Conservation (phyloP, 345 rosid genomes). For the Pugionium dolabratum region DNA sequence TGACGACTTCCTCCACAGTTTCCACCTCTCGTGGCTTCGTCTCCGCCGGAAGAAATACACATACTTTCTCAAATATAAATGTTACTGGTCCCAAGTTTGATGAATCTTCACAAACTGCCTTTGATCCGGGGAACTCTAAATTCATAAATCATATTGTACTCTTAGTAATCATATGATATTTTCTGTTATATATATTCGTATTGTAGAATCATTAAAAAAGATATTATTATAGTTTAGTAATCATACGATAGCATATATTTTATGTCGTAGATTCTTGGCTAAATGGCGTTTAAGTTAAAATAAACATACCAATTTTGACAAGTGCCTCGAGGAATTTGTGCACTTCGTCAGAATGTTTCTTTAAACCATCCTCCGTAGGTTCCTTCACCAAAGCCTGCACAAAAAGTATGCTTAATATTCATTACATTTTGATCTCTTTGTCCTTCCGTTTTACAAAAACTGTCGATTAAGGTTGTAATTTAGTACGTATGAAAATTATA, state of each 20-base stretch:
- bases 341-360: constrained; percentile 5
- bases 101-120: constrained; percentile 4
- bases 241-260: no score
- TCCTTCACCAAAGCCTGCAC: constrained; percentile 12
- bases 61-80: constrained; percentile 25
- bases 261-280: neutral
- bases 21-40: constrained; percentile 46
- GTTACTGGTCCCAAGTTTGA: constrained; percentile 5
- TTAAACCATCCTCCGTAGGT: constrained; percentile 21
- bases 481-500: no score
- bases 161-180: no score
- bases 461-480: no score
- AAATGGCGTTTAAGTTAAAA: neutral
- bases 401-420: no score
- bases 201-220: neutral
- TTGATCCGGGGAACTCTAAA: constrained; percentile 15
- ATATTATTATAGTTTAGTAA: no score
- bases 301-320: constrained; percentile 14
- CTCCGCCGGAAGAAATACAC: constrained; percentile 32
- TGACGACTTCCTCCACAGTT: constrained; percentile 35
- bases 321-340: constrained; percentile 19
- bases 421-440: no score
- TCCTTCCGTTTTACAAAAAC: no score
- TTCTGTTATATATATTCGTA: no score
- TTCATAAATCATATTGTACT: neutral